These are phyloP conservation scores for Buxus sempervirens DNA, from an alignment of 164 flowering plant species.

Conservation along the genomic window DNA sequence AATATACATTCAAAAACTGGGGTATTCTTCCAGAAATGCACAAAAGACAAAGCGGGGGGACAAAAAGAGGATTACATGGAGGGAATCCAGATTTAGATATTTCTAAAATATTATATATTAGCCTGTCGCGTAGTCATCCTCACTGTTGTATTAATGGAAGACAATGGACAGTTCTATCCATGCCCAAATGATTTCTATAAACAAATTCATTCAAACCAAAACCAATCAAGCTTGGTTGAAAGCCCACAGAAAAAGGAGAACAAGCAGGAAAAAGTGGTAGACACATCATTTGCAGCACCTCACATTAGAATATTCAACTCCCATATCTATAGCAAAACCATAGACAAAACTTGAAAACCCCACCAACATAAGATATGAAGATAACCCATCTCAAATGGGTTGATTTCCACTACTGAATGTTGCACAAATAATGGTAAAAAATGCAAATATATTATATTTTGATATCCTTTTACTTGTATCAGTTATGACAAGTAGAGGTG, in stretches of 20 bases:
- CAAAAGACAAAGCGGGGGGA: slow-evolving; percentile 10
- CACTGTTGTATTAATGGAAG: slow-evolving; percentile 67
- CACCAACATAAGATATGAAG: slow-evolving; percentile 11
- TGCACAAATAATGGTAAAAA: not conserved
- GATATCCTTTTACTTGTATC: no score
- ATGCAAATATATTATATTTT: no score
- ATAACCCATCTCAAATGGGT: not conserved
- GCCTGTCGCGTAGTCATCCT: slow-evolving; percentile 45
- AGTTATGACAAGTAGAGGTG: slow-evolving; percentile 6
- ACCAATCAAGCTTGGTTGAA: slow-evolving; percentile 22
- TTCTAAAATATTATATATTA: slow-evolving; percentile 11
- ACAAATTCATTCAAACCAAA: slow-evolving; percentile 11
- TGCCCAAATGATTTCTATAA: slow-evolving; percentile 19
- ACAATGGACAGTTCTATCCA: slow-evolving; percentile 52
- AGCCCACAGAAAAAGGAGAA: slow-evolving; percentile 2
- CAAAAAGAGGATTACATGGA: slow-evolving; percentile 20
- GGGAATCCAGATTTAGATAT: slow-evolving; percentile 32
- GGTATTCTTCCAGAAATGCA: not conserved
- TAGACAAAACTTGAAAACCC: slow-evolving; percentile 1
- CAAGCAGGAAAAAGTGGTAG: slow-evolving; percentile 7
- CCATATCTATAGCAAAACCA: slow-evolving; percentile 30
- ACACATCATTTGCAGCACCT: slow-evolving; percentile 46
- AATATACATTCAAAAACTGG: not conserved
- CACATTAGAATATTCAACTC: slow-evolving; percentile 12
- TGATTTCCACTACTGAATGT: not conserved